Evolutionary conservation across 306 rosid species (phyloP), one percentile per base, ranked within the genome.

Genomic region (Albizia julibrissin): DNA sequence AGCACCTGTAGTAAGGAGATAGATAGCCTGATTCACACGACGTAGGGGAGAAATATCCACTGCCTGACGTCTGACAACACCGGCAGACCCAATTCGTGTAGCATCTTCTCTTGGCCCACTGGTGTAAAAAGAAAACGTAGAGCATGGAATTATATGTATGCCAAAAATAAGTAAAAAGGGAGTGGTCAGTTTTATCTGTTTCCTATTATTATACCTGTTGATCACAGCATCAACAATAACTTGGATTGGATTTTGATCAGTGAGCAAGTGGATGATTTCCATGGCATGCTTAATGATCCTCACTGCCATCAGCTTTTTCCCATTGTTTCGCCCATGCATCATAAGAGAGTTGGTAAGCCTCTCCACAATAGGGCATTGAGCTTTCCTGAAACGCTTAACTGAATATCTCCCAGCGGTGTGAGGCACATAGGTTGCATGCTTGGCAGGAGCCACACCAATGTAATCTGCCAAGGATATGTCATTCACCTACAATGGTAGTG

Each of bases 31-130:
- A 39, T 89, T 86, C 50, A 89, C 90, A 29, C 87, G 88, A 15
- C 90, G 84, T 74, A 89, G 46, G 29, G 88, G 91, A 46, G 88
- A 89, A 77, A 89, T 89, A 80, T 89, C 90, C 74, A 86, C 91
- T 4, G 90, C 91, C 80, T 86, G 91, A 82, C 87, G 90, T 74
- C 91, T 86, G 46, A 86, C 90, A 73, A 89, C 91, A 56, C 91
- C 90, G 14, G 91, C 90, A 49, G 90, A 89, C 73, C 89, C 91
- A 74, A 89, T 89, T 21, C 89, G 86, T 24, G 89, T 89, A 8
- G 91, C 91, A 82, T 89, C 91, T 77, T 89, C 91, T 50, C 91
- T 79, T 79, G 91, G 91, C 8, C 91, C 91, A 82, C 91, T 89
- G 88, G 43, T 21, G 29, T 46, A 10, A 47, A 47, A 50, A 12